These are phyloP conservation scores for Tetraselmis striata DNA, from an alignment of 139 green algal genomes.

Conservation along the genomic window DNA sequence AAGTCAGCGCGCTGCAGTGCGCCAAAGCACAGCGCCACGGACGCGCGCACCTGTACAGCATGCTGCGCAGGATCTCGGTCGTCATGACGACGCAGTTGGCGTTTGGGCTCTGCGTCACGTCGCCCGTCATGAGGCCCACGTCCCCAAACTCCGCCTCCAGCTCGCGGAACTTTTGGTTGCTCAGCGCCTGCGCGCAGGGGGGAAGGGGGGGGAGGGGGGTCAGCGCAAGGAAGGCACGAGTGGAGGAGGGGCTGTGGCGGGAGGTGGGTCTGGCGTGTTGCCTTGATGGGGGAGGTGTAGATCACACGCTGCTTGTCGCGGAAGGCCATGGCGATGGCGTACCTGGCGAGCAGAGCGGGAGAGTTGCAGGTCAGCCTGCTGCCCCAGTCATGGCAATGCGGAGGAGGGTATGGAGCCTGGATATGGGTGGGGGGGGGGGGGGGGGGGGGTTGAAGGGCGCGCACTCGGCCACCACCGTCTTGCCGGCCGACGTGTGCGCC, in stretches of 20 bases:
- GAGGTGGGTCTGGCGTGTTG: background rate
- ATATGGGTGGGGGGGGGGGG: too few relatives aligned
- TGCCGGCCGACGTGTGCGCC: slow-evolving; percentile 88
- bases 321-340: slow-evolving; percentile 81
- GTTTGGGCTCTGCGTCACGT: slow-evolving; percentile 86
- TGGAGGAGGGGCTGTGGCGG: background rate
- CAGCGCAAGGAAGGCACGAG: background rate
- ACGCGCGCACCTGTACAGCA: slow-evolving; percentile 66
- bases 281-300: slow-evolving; percentile 94
- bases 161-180: slow-evolving; percentile 97
- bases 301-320: slow-evolving; percentile 72
- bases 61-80: slow-evolving; percentile 92
- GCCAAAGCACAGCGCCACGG: too few relatives aligned
- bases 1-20: too few relatives aligned
- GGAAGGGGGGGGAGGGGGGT: background rate
- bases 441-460: too few relatives aligned
- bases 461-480: slow-evolving; percentile 89
- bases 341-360: too few relatives aligned
- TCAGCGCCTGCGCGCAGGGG: slow-evolving; percentile 55
- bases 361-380: too few relatives aligned
- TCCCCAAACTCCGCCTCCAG: slow-evolving; percentile 78
- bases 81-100: slow-evolving; percentile 96
- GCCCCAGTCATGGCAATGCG: too few relatives aligned
- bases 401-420: too few relatives aligned
- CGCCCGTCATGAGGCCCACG: slow-evolving; percentile 84